A percentile compares a stretch with the other conserved stretches of the same genome.
phyloP scores from a whole-genome alignment of 2,329 filamentous ascomycete species.

The Botrytis medusae region DNA sequence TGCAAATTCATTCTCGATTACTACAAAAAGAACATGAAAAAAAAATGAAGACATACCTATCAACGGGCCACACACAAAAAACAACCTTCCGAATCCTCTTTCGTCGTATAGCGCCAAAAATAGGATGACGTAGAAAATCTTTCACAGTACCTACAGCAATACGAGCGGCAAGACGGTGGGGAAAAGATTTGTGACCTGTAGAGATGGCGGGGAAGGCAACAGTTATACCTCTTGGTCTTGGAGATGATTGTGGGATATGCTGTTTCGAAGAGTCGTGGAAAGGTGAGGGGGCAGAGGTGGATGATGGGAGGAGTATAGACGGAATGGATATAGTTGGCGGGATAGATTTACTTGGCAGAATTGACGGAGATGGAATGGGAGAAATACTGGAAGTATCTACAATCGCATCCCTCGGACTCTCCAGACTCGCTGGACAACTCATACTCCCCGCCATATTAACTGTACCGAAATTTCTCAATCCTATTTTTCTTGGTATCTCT shows the following conservation, averaged over 20 bases:
- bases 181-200: background rate
- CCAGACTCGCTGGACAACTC: background rate
- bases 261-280: background rate
- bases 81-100: background rate
- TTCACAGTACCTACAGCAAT: background rate
- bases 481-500: background rate
- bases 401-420: background rate
- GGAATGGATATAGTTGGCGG: background rate
- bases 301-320: background rate
- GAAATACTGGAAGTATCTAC: background rate
- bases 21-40: too few species aligned
- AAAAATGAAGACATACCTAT: too few species aligned
- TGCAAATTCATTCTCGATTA: too few species aligned
- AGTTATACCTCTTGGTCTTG: background rate
- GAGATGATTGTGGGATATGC: background rate
- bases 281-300: background rate
- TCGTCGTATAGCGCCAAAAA: background rate
- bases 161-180: background rate
- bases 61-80: background rate
- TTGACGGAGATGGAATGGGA: background rate
- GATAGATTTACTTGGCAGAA: background rate
- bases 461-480: too few species aligned
- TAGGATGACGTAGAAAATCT: background rate
- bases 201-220: background rate
- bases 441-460: background rate